Conservation (phyloP, 75 land plant genomes). For the Picea glauca region DNA sequence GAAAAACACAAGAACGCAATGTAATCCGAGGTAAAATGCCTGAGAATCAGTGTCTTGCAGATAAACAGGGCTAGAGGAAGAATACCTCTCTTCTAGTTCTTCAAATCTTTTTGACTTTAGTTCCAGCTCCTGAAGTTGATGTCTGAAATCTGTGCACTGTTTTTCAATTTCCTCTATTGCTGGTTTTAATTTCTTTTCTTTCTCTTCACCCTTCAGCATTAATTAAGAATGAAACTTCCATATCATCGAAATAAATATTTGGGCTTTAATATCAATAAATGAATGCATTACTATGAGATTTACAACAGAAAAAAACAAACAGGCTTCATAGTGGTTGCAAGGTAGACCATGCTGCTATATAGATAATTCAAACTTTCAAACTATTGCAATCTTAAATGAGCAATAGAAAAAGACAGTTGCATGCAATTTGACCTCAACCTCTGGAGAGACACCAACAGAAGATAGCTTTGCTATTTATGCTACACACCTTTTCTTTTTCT, state of each 20-base stretch:
- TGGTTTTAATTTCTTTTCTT: slow-evolving; percentile 83
- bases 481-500: slow-evolving; percentile 82
- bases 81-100: slow-evolving; percentile 89
- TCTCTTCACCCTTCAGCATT: slow-evolving; percentile 72
- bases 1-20: neutral
- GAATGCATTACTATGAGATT: neutral
- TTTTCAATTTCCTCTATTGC: slow-evolving; percentile 77
- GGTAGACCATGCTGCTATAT: too few relatives aligned
- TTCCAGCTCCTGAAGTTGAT: slow-evolving; percentile 72
- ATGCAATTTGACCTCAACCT: neutral
- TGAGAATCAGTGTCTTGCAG: neutral
- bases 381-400: neutral
- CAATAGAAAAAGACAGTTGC: slow-evolving; percentile 1
- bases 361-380: too few relatives aligned
- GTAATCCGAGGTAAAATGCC: neutral
- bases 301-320: neutral
- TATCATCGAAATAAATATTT: neutral
- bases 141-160: slow-evolving; percentile 61
- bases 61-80: neutral
- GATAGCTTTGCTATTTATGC: neutral
- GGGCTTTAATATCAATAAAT: neutral
- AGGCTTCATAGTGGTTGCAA: too few relatives aligned
- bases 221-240: neutral
- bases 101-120: slow-evolving; percentile 68
- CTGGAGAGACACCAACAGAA: neutral